phyloP scores from a whole-genome alignment of 192 early-diverging fungal genomes.

The Entomortierella chlamydospora region DNA sequence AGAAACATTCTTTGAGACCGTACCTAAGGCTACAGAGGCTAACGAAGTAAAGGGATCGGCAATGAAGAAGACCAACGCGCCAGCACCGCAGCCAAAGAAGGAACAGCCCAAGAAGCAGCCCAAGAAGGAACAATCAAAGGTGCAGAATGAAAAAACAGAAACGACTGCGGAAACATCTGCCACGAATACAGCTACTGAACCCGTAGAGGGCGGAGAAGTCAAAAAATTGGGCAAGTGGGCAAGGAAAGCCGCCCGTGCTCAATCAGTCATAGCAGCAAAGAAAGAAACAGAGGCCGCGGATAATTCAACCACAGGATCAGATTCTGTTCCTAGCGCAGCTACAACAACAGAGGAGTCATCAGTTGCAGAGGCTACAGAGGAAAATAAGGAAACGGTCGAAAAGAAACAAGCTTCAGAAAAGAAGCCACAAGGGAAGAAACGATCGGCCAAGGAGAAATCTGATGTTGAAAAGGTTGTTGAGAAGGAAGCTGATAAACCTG shows the following conservation, averaged over 20 bases:
- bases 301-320: neutral
- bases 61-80: neutral
- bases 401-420: slow-evolving; percentile 12
- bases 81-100: neutral
- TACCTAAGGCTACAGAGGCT: neutral
- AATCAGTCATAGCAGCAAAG: slow-evolving; percentile 13
- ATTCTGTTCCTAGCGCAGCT: neutral
- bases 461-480: neutral
- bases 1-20: slow-evolving; percentile 45
- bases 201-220: slow-evolving; percentile 3
- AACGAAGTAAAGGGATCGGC: neutral
- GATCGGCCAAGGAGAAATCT: neutral
- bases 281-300: neutral
- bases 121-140: slow-evolving; percentile 4
- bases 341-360: neutral
- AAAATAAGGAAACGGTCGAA: neutral
- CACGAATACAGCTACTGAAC: neutral
- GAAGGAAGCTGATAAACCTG: neutral
- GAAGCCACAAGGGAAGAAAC: slow-evolving; percentile 6
- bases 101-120: slow-evolving; percentile 1
- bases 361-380: neutral
- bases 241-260: slow-evolving; percentile 38
- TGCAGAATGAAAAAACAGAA: slow-evolving; percentile 5
- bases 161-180: neutral
- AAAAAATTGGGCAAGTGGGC: slow-evolving; percentile 54